Conservation (phyloP, 2,329 filamentous ascomycete species). For the Xylariaceae sp. region DNA sequence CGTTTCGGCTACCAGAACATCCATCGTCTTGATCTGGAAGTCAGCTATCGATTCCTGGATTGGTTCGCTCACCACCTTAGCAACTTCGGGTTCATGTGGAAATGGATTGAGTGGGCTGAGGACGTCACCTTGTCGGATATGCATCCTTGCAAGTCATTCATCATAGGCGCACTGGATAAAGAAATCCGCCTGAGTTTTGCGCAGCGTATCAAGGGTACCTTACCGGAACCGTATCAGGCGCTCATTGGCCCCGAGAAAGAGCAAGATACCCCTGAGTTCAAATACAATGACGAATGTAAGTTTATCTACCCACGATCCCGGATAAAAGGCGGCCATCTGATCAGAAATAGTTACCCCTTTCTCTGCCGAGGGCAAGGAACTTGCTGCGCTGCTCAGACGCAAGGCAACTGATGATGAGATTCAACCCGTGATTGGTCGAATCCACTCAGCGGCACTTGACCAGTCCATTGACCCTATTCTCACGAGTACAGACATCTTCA, state of each 20-base stretch:
- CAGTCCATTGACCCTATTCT: slow-evolving; percentile 72
- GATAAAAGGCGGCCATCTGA: slow-evolving; percentile 7
- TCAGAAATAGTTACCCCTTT: slow-evolving; percentile 64
- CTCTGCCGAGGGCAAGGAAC: slow-evolving; percentile 73
- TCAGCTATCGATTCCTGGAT: slow-evolving; percentile 82
- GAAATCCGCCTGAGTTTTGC: slow-evolving; percentile 96
- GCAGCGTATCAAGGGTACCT: slow-evolving; percentile 88
- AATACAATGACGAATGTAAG: slow-evolving; percentile 72
- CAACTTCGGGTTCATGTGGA: slow-evolving; percentile 99
- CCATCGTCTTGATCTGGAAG: slow-evolving; percentile 78
- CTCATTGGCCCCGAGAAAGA: slow-evolving; percentile 85
- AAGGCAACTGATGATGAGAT: slow-evolving; percentile 85
- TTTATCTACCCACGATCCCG: slow-evolving; percentile 23
- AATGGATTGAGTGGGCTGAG: slow-evolving; percentile 95
- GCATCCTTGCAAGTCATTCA: slow-evolving; percentile 89
- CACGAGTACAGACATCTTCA: slow-evolving; percentile 86
- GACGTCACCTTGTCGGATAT: slow-evolving; percentile 72
- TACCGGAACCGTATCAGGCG: slow-evolving; percentile 75
- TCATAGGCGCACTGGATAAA: slow-evolving; percentile 85
- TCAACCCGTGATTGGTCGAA: slow-evolving; percentile 71
- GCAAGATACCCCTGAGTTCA: slow-evolving; percentile 93
- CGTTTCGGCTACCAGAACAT: slow-evolving; percentile 81
- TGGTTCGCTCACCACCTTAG: slow-evolving; percentile 98
- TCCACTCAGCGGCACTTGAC: slow-evolving; percentile 71
- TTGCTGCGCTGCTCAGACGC: slow-evolving; percentile 71